Evolutionary conservation across 1,284 basidiomycete species (phyloP), one percentile per base, ranked within the genome.

Genomic region (Leccinum fallax): DNA sequence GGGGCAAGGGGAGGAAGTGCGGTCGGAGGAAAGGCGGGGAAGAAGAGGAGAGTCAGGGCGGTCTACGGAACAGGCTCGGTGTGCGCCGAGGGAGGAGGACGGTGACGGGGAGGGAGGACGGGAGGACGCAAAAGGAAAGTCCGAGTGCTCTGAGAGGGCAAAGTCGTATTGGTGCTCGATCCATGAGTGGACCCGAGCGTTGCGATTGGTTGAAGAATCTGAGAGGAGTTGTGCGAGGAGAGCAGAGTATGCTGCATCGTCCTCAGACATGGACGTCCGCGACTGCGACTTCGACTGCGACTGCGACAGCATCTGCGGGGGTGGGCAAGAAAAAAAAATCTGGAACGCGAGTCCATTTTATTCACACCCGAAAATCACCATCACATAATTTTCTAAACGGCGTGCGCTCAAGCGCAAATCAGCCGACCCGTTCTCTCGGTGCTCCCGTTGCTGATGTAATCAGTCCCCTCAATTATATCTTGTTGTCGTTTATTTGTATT

Each of bases 131-230:
- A 60, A 28, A 34, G 58, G 48, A 36, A 24, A 9, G 26, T 53
- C 26, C 2, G 62, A 11, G 0, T 67, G 69, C 19, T 74, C 72
- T 1, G 74, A 65, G 36, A 75, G 63, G 16, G 70, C 72, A 69
- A 74, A 74, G 64, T 74, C 75, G 55, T 74, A 74, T 19, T 74
- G 72, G 26, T 76, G 74, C 51, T 74, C 72, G 26, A 74, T 74
- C 74, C 72, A 74, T 0, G 74, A 76, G 49, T 74, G 74, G 0
- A 74, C 67, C 4, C 72, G 69, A 0, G 72, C 70, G 6, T 74
- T 66, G 64, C 74, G 73, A 1, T 68, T 38, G 0, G 55, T 8
- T 4, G 74, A 57, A 0, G 69, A 62, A 58, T 69, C 72, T 0
- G 67, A 64, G 58, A 74, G 64, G 1, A 76, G 66, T 13, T 74